Base-by-base conservation (phyloP, 2,329 filamentous ascomycete genomes). In the Orbilia javanica region DNA sequence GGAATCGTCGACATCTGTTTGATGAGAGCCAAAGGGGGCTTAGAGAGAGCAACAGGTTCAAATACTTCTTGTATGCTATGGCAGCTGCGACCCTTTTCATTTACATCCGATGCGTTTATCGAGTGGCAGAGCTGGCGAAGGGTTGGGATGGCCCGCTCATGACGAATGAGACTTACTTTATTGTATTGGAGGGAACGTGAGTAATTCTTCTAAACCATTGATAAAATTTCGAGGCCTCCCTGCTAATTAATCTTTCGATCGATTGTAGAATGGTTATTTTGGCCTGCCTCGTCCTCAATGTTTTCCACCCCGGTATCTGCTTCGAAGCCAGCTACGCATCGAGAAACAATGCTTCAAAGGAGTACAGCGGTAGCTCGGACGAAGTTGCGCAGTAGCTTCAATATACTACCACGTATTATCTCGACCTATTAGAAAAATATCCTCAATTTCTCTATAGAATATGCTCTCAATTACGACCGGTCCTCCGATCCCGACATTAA, bases 141-240 rank as follows among this genome's bases (percentile, higher is more conserved):
- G 91, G 91, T 0, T 93, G 89, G 88, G 83, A 82, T 2, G 90
- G 90, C 0, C 83, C 86, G 22, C 83, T 92, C 80, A 90, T 90
- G 82, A 83, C 82, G 36, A 83, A 87, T 42, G 85, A 90, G 84
- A 84, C 84, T 42, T 84, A 88, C 71, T 90, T 90, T 82, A 86
- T 90, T 77, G 87, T 84, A 4, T 86, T 90, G 66, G 89, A 90
- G 85, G 87, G 88, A 52, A 84, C 71, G 74, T 86, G 36, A 73
- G 70, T 73, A 34, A 52, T 8, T 10, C 2, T 60, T 46, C 1
- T 46, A n/a, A n/a, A n/a, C n/a, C n/a, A 8, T 13, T 13, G 34
- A 15, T 10, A 31, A 6, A 1, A 3, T 11, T 11, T 55, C 27
- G 13, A 52, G 39, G 34, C 34, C 34, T 18, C 20, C 52, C 48